phyloP scores from a whole-genome alignment of 2,329 filamentous ascomycete species.

The Nectriaceae sp. region DNA sequence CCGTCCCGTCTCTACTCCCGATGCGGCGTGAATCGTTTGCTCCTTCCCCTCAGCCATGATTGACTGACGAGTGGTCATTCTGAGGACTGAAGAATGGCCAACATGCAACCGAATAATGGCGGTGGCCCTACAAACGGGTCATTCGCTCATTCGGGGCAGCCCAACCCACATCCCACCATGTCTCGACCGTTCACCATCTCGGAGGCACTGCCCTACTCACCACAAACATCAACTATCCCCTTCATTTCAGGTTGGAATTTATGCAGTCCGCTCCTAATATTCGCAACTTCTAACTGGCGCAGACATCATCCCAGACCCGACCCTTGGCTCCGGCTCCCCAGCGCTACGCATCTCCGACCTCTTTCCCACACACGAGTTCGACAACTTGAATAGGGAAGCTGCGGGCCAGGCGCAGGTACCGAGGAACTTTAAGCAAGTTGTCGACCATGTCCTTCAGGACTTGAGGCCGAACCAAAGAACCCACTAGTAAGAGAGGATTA shows the following conservation, averaged over 20 bases:
- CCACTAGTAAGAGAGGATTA: conserved; percentile 56
- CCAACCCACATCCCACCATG: conserved; percentile 27
- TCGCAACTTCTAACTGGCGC: conserved; percentile 17
- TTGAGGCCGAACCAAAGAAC: conserved; percentile 71
- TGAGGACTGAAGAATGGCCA: conserved; percentile 32
- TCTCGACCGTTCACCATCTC: conserved; percentile 62
- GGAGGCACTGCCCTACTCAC: conserved; percentile 80
- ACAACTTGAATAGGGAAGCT: conserved; percentile 72
- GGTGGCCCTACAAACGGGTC: conserved; percentile 38
- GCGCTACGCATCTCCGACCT: conserved; percentile 52
- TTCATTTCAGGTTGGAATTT: conserved; percentile 68
- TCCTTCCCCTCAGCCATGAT: conserved; percentile 33
- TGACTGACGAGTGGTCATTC: conserved; percentile 30
- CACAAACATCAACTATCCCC: conserved; percentile 77
- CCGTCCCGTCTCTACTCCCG: conserved; percentile 14
- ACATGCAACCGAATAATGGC: conserved; percentile 32
- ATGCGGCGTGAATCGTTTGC: conserved; percentile 30
- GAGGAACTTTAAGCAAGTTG: conserved; percentile 67
- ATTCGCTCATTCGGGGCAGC: conserved; percentile 23
- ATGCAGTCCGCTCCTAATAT: not conserved
- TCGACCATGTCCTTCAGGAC: conserved; percentile 74
- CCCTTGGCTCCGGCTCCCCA: conserved; percentile 57
- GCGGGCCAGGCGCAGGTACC: conserved; percentile 58
- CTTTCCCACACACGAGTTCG: conserved; percentile 58
- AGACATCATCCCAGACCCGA: conserved; percentile 69